A percentile compares a stretch with the other conserved stretches of the same genome.
Conservation (phyloP, 192 early-diverging fungal species). For the Endogone sp. region DNA sequence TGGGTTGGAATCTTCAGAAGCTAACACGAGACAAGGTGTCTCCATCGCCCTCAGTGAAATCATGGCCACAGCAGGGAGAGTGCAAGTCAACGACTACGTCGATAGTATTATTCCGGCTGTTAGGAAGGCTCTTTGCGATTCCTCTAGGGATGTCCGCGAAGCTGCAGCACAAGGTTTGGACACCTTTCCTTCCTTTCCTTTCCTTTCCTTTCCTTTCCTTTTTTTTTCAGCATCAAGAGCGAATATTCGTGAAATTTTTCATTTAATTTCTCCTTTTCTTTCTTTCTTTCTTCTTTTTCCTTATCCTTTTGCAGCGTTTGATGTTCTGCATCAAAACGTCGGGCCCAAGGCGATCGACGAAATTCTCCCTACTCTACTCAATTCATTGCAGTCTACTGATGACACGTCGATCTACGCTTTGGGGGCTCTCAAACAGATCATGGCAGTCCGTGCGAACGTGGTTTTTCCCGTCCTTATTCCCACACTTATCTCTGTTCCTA, state of each 20-base stretch:
- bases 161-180: slow-evolving; percentile 79
- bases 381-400: slow-evolving; percentile 59
- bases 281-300: slow-evolving; percentile 1
- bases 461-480: slow-evolving; percentile 99
- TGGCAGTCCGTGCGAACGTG: slow-evolving; percentile 93
- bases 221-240: background rate
- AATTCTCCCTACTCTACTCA: slow-evolving; percentile 86
- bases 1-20: slow-evolving; percentile 64
- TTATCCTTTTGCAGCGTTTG: slow-evolving; percentile 65
- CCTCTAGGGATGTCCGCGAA: slow-evolving; percentile 81
- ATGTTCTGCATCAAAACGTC: slow-evolving; percentile 86
- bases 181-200: too few species aligned
- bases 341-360: slow-evolving; percentile 93
- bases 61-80: slow-evolving; percentile 78
- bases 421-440: slow-evolving; percentile 95
- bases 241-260: background rate
- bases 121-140: slow-evolving; percentile 80
- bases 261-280: background rate
- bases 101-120: slow-evolving; percentile 82
- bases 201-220: background rate
- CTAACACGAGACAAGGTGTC: slow-evolving; percentile 83
- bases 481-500: slow-evolving; percentile 82
- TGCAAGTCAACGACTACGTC: slow-evolving; percentile 80
- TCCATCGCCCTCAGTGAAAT: slow-evolving; percentile 92
- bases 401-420: slow-evolving; percentile 71